Base-by-base conservation (phyloP, 345 rosid species). In the Barbarea vulgaris region DNA sequence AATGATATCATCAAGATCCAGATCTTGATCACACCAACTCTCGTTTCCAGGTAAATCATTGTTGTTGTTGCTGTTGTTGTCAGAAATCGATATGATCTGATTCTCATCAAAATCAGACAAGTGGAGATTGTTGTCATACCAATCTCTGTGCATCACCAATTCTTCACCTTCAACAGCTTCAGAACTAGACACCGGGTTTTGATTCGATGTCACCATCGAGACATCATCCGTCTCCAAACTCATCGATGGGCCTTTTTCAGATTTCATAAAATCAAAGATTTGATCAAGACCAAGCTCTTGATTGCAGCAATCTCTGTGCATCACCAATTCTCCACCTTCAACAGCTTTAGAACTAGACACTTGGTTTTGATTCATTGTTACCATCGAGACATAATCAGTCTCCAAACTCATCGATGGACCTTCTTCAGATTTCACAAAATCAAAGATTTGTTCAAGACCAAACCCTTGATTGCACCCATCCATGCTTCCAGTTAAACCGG, bases 271-370 rank as follows among this genome's bases (percentile, higher is more conserved):
- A 41, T 41, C 70, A 28, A 41, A 6, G 17, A 52, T 9, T 41
- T 27, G 13, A 53, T 73, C 77, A 55, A 54, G 19, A 64, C 13
- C 47, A 53, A 73, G 0, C 31, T 37, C 69, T 51, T 72, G 17
- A 39, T 52, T 15, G 50, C 39, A 27, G n/a, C n/a, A n/a, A 27
- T 27, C 4, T 2, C 0, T 51, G 14, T 51, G 15, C 13, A 10
- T 22, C 15, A 51, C 55, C 55, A 51, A 22, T 51, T 51, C 30
- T 22, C 55, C 8, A 51, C 3, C 53, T 55, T 17, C 39, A 34
- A 25, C 64, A 55, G 14, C 22, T 60, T 48, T 19, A 17, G 67
- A 48, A 2, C 2, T 18, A 4, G 13, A 37, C 10, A 17, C 13
- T 42, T 2, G 19, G 19, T 17, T 53, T 13, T 1, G 44, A 42